A percentile compares a stretch with the other conserved stretches of the same genome.
Evolutionary conservation across 1,284 basidiomycete species (phyloP).

Genomic region (Ganoderma resinaceum): DNA sequence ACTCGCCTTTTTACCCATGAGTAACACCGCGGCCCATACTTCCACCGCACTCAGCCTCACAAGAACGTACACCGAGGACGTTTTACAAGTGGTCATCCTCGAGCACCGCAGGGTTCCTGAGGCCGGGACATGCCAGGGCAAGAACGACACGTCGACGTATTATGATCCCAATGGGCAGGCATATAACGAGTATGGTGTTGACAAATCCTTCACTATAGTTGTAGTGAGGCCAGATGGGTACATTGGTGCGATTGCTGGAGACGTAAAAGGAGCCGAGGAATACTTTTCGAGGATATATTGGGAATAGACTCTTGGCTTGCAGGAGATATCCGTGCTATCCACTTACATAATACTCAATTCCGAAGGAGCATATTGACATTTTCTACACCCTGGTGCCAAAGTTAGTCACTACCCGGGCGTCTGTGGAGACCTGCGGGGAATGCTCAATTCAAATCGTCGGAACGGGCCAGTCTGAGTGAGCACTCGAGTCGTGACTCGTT

Average conservation of each 20-base stretch:
- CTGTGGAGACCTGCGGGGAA: too few species aligned
- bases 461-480: too few species aligned
- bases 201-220: conserved; percentile 20
- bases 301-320: too few species aligned
- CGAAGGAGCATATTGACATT: not conserved
- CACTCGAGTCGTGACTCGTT: not conserved
- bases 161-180: conserved; percentile 32
- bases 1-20: conserved; percentile 33
- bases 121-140: not conserved
- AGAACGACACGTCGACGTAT: conserved; percentile 1
- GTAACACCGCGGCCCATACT: not conserved
- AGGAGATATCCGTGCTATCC: not conserved
- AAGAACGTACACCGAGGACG: conserved; percentile 3
- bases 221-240: conserved; percentile 39
- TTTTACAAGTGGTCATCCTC: conserved; percentile 22
- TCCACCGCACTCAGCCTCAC: not conserved
- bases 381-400: not conserved
- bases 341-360: not conserved
- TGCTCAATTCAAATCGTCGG: too few species aligned
- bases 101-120: conserved; percentile 8
- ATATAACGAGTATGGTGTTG: conserved; percentile 27
- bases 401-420: not conserved
- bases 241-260: conserved; percentile 33
- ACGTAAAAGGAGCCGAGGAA: conserved; percentile 21
- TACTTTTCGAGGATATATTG: conserved; percentile 28